Evolutionary conservation across 2,329 filamentous ascomycete genomes (phyloP).

Genomic region (Calonectria pteridis): DNA sequence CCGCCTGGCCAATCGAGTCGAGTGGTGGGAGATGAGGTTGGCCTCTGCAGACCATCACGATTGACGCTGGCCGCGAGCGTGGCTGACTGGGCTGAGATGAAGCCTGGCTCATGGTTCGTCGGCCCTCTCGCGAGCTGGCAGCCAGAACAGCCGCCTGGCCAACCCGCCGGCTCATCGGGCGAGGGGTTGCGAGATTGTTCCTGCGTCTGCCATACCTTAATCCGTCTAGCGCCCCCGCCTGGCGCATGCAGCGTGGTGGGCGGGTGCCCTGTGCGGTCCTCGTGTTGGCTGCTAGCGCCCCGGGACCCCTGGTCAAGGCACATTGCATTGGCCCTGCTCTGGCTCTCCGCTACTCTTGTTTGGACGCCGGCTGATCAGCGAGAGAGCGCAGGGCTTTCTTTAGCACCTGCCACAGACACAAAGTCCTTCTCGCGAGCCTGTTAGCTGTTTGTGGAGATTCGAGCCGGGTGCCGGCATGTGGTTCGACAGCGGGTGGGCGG

Average conservation of each 20-base stretch:
- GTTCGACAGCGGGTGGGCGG: neutral
- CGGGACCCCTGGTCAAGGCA: neutral
- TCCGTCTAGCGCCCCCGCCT: constrained; percentile 40
- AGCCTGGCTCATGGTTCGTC: neutral
- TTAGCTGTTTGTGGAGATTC: neutral
- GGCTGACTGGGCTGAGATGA: neutral
- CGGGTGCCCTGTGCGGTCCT: constrained; percentile 21
- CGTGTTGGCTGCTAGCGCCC: constrained; percentile 35
- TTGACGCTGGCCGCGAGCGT: neutral
- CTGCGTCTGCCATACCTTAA: constrained; percentile 46
- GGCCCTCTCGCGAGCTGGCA: neutral
- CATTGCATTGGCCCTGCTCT: constrained; percentile 9
- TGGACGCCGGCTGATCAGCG: neutral
- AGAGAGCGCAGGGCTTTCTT: constrained; percentile 1
- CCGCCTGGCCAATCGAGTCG: constrained; percentile 11
- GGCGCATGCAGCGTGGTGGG: constrained; percentile 29
- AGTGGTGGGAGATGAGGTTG: constrained; percentile 38
- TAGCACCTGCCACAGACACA: constrained; percentile 2
- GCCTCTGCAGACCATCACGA: constrained; percentile 9
- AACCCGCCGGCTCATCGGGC: constrained; percentile 41
- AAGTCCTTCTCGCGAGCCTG: neutral
- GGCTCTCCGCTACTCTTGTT: constrained; percentile 21
- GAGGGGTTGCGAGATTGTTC: constrained; percentile 49
- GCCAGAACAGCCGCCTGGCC: constrained; percentile 22
- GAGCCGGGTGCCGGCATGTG: neutral